These are phyloP conservation scores for Moricandia moricandioides DNA, from an alignment of 345 rosid species.

Conservation along the genomic window DNA sequence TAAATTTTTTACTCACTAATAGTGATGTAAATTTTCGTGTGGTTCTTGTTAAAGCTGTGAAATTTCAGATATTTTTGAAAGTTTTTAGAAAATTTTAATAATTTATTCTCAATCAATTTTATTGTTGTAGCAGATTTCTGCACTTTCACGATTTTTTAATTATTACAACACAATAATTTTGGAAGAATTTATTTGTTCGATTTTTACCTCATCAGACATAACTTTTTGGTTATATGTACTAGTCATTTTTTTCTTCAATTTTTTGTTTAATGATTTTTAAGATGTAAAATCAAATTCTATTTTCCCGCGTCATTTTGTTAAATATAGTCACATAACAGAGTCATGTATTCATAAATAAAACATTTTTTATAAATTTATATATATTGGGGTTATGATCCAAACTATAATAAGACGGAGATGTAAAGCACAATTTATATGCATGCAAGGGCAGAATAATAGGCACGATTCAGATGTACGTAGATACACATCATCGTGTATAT, in stretches of 20 bases:
- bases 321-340: neutral
- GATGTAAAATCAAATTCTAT: neutral
- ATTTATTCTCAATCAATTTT: neutral
- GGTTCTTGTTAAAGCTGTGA: neutral
- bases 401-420: neutral
- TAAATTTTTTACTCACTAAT: neutral
- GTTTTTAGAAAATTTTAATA: neutral
- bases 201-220: neutral
- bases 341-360: conserved; percentile 4
- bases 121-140: neutral
- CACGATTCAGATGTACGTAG: neutral
- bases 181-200: neutral
- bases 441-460: neutral
- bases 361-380: neutral
- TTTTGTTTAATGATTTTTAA: neutral
- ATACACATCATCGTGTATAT: neutral
- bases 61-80: neutral
- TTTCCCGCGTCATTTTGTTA: neutral
- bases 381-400: neutral
- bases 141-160: neutral
- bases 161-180: neutral
- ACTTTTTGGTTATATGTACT: no score
- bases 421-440: neutral
- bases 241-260: neutral
- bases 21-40: neutral